Evolutionary conservation across 305 asterid species (phyloP).

Genomic region (Ajuga reptans): DNA sequence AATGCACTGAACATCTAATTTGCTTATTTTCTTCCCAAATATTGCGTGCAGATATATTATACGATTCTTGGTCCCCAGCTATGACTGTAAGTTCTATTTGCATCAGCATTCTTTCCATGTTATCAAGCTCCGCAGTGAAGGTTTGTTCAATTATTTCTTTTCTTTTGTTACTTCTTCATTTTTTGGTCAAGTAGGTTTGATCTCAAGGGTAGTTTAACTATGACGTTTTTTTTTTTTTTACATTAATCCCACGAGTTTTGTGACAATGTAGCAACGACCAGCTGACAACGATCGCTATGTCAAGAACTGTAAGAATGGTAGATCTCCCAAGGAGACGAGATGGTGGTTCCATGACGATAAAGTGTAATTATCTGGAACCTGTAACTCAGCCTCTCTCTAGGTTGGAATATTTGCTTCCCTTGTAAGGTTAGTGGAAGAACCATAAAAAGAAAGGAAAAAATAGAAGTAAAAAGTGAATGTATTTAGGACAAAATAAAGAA

Average conservation of each 20-base stretch:
- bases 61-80: conserved; percentile 99
- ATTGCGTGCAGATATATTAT: conserved; percentile 58
- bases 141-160: conserved; percentile 28
- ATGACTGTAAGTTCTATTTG: conserved; percentile 95
- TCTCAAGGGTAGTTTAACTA: no score
- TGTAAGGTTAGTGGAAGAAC: conserved; percentile 11
- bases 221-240: no score
- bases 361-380: conserved; percentile 38
- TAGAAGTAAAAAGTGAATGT: not conserved
- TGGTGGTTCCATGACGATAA: conserved; percentile 99
- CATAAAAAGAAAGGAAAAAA: not conserved
- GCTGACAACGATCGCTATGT: conserved; percentile 91
- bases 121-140: conserved; percentile 88
- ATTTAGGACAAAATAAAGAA: conserved; percentile 6
- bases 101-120: conserved; percentile 94
- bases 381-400: conserved; percentile 22
- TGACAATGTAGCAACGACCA: conserved; percentile 72
- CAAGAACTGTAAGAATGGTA: conserved; percentile 80
- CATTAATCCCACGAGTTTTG: not conserved
- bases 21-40: not conserved
- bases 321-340: conserved; percentile 97
- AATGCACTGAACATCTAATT: not conserved
- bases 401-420: conserved; percentile 21
- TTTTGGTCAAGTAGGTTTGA: no score
- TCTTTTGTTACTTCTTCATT: no score